These are phyloP conservation scores for Mycena latifolia DNA, from an alignment of 768 basidiomycete species.

Conservation along the genomic window DNA sequence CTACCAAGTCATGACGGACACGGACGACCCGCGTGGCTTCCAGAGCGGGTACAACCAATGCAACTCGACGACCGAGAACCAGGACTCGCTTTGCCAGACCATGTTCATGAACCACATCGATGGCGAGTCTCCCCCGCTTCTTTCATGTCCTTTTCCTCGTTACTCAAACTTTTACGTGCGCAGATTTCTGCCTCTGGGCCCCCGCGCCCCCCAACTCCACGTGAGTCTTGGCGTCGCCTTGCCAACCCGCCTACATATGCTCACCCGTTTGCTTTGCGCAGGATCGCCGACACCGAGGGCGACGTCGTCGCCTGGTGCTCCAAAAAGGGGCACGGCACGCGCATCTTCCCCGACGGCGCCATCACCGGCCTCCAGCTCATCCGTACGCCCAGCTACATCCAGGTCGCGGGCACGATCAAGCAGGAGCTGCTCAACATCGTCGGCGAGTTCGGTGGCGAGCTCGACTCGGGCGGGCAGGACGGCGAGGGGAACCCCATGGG, in stretches of 20 bases:
- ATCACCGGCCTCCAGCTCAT: slow-evolving; percentile 70
- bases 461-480: slow-evolving; percentile 70
- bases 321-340: slow-evolving; percentile 71
- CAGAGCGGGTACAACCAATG: slow-evolving; percentile 73
- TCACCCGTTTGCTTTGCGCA: not conserved
- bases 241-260: not conserved
- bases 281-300: slow-evolving; percentile 70
- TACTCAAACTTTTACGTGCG: slow-evolving; percentile 40
- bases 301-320: slow-evolving; percentile 78
- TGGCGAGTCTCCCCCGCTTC: slow-evolving; percentile 46
- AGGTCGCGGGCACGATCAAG: slow-evolving; percentile 69
- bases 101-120: slow-evolving; percentile 63
- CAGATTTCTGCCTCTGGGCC: slow-evolving; percentile 74
- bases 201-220: slow-evolving; percentile 59
- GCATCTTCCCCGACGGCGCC: slow-evolving; percentile 70
- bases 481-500: slow-evolving; percentile 70
- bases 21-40: slow-evolving; percentile 55
- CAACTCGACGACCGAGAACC: slow-evolving; percentile 69
- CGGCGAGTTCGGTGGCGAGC: slow-evolving; percentile 60
- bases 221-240: slow-evolving; percentile 1
- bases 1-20: slow-evolving; percentile 35
- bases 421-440: slow-evolving; percentile 49
- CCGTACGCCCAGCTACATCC: slow-evolving; percentile 64
- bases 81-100: slow-evolving; percentile 70
- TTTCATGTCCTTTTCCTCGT: not conserved